Evolutionary conservation across 2,329 filamentous ascomycete species (phyloP).

Genomic region (Paecilomyces fulvus): DNA sequence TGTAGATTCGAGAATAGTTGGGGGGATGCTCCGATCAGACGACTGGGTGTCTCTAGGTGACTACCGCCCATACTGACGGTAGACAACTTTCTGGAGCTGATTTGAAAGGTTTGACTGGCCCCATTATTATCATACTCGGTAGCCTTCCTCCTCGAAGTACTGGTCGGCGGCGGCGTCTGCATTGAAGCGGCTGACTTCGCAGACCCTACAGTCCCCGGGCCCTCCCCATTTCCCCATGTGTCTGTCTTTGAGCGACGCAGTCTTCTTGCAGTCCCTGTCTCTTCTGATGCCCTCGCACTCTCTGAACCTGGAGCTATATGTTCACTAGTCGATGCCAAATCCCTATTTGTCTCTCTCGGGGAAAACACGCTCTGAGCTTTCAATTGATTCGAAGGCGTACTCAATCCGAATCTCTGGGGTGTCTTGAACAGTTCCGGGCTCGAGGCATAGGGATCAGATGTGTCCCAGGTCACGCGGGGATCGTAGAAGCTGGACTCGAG

Average conservation of each 20-base stretch:
- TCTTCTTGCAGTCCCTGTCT: conserved; percentile 26
- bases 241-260: conserved; percentile 21
- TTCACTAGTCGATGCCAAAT: conserved; percentile 1
- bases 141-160: conserved; percentile 45
- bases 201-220: conserved; percentile 24
- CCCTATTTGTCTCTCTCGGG: conserved; percentile 7
- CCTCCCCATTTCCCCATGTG: conserved; percentile 19
- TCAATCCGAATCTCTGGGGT: conserved; percentile 30
- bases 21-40: conserved; percentile 37
- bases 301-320: conserved; percentile 7
- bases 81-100: conserved; percentile 11
- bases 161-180: conserved; percentile 55
- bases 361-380: conserved; percentile 9
- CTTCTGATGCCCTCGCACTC: conserved; percentile 15
- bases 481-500: conserved; percentile 41
- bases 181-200: conserved; percentile 41
- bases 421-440: conserved; percentile 38
- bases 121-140: conserved; percentile 22
- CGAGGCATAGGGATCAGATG: conserved; percentile 38
- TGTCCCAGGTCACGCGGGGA: conserved; percentile 39
- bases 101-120: conserved; percentile 6
- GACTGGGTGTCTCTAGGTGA: conserved; percentile 38
- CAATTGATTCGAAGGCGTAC: conserved; percentile 22
- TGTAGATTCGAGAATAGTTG: conserved; percentile 46
- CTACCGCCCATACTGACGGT: conserved; percentile 13